These are phyloP conservation scores for Schizophyllum amplum DNA, from an alignment of 1,284 basidiomycete genomes.

Conservation along the genomic window DNA sequence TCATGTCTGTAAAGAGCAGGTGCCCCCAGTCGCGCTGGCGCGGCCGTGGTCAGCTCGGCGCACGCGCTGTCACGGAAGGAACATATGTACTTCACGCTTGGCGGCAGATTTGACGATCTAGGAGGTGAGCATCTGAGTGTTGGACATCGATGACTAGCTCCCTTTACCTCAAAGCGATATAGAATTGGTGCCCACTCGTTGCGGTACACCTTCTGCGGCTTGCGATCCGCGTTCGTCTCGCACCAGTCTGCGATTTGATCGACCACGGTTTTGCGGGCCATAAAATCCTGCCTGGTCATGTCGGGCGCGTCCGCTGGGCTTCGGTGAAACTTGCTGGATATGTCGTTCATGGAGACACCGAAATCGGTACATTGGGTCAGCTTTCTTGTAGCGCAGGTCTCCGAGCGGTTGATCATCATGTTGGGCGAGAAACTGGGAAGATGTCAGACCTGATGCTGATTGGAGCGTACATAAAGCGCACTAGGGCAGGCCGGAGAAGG, in stretches of 20 bases:
- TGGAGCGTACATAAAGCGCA: neutral
- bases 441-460: neutral
- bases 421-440: constrained; percentile 16
- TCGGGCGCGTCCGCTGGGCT: constrained; percentile 16
- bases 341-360: constrained; percentile 19
- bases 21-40: constrained; percentile 25
- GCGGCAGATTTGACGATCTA: constrained; percentile 18
- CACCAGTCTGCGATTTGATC: constrained; percentile 13
- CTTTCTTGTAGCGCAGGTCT: constrained; percentile 21
- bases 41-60: too few species aligned
- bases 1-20: constrained; percentile 22
- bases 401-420: constrained; percentile 21
- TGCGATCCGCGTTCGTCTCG: constrained; percentile 3
- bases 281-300: constrained; percentile 17
- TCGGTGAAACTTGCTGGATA: constrained; percentile 19
- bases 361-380: constrained; percentile 20
- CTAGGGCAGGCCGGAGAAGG: constrained; percentile 1
- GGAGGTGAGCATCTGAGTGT: neutral
- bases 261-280: constrained; percentile 20
- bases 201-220: constrained; percentile 7
- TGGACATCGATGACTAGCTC: neutral
- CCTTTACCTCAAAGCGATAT: constrained; percentile 20
- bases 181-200: constrained; percentile 19
- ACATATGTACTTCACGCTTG: constrained; percentile 15
- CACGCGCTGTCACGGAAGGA: neutral